Evolutionary conservation across 2,329 filamentous ascomycete genomes (phyloP), one percentile per base, ranked within the genome.

Genomic region (Beauveria sp.): DNA sequence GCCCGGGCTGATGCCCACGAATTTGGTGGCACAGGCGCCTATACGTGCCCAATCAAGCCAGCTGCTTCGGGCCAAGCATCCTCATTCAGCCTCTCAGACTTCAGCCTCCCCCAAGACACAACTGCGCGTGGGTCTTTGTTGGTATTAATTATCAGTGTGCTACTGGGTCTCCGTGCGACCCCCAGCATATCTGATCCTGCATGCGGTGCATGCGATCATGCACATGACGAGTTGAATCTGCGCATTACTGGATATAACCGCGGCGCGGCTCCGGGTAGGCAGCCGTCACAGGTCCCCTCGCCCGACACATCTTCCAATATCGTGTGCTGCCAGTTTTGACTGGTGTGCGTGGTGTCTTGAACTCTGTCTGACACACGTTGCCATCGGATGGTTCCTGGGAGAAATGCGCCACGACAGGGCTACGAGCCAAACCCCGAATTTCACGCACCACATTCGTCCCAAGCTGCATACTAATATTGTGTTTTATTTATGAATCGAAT

Each of bases 181-280:
- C 28, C 31, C 10, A 10, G 14, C 55, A 58, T 58, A 31, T 58
- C 45, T 58, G 55, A 58, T 50, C 55, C 55, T 40, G 55, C 55
- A 49, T 58, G 55, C 45, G 55, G 43, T 22, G 55, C 31, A 40
- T n/a, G 8, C 31, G 28, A 58, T 42, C 18, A 49, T 58, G 43
- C 55, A 48, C 45, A 49, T 49, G 18, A 49, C 22, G 22, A 20
- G 38, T 31, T 48, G 5, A 28, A 58, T 58, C 55, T 49, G 20
- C 43, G 16, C 10, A 8, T 28, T 28, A 5, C 34, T 38, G 34
- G 34, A 16, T 38, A 40, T 22, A 53, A 10, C 31, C 16, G 40
- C 34, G 14, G n/a, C 31, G 7, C 31, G 9, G 50, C 20, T 18
- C 31, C 31, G 18, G 31, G 31, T 12, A 24, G 20, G n/a, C 50